Evolutionary conservation across 2,329 filamentous ascomycete species (phyloP), one percentile per base, ranked within the genome.

Genomic region (Cadophora malorum): DNA sequence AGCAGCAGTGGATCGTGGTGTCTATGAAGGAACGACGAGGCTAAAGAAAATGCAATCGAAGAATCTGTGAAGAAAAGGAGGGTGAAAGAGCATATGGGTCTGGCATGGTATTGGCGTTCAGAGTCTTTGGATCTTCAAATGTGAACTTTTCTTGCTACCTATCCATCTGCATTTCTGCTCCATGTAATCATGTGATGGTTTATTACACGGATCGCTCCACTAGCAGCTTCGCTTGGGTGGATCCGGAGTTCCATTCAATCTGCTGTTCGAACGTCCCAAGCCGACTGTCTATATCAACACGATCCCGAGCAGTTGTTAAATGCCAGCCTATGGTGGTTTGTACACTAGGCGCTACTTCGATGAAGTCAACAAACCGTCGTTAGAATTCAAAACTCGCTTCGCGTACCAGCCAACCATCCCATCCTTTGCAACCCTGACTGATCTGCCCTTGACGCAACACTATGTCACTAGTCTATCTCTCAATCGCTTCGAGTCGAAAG

Each of bases 1-100:
- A 12, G 96, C 96, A 6, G 96, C 96, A 4, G 83, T 99, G 38
- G 96, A 99, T 79, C 88, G 96, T 66, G 92, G 91, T 61, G 80
- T 98, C 69, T 99, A 97, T 76, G 96, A 99, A 81, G 96, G 96
- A 52, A 86, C 88, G 2, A 88, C 90, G 67, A 88, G 91, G 77
- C 84, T 98, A 71, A 97, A 91, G 86, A 99, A 99, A 86, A 80
- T 97, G 79, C 93, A 86, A 73, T 80, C 83, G 5, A 91, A 91
- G 81, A 87, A 86, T 71, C 76, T 88, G 69, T 89, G 69, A 76
- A 63, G 50, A 58, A 23, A 63, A 55, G 3, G 16, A 21, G 52
- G 25, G 52, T 41, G 33, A 58, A 38, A 55, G 35, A 41, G 31
- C 52, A 65, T 68, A 65, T 59, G 38, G 66, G 61, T 47, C 28